Base-by-base conservation (phyloP, 2,329 filamentous ascomycete genomes). In the Monilinia fructigena region DNA sequence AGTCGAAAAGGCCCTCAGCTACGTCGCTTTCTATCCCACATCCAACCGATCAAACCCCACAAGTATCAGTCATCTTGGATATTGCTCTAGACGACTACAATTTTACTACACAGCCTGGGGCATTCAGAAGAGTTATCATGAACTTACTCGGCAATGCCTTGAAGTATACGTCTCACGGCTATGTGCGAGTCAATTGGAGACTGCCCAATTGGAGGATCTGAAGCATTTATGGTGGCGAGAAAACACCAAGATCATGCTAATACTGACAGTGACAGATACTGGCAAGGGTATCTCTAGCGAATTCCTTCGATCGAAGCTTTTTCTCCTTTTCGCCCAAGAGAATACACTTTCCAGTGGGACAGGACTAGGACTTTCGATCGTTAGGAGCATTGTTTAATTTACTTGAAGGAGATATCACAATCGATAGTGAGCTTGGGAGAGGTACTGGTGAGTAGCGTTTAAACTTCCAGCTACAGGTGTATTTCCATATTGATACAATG, bases 181-280 rank as follows among this genome's bases (percentile, higher is more conserved):
- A 78, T 66, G 81, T 88, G 1, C 77, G 79, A 4, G 77, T 85
- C 38, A 74, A 26, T 59, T 75, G 28, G 66, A 70, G 18, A 69
- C 69, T 14, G 63, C 63, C 8, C 68, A 74, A 28, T 73, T 76
- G 68, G 74, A 74, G 31, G 70, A 73, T 66, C 67, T 73, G 2
- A 48, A 48, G 68, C 8, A 69, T 65, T 12, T 18, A 55, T 23
- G 68, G 70, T 10, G 65, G 63, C 35, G 72, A 75, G 26, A 18
- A 54, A 12, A 66, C 73, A 11, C 68, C 73, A 5, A 68, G 74
- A 54, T 70, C 71, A 67, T 70, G 42, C 75, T 86, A 48, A 81
- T 81, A 2, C 89, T 95, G 68, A 86, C 89, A 42, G 89, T 95
- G 26, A 84, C 86, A 69, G 92, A 95, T 73, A 93, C 90, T 0